phyloP scores from a whole-genome alignment of 441 rosid genomes.

The Daphne laureola region DNA sequence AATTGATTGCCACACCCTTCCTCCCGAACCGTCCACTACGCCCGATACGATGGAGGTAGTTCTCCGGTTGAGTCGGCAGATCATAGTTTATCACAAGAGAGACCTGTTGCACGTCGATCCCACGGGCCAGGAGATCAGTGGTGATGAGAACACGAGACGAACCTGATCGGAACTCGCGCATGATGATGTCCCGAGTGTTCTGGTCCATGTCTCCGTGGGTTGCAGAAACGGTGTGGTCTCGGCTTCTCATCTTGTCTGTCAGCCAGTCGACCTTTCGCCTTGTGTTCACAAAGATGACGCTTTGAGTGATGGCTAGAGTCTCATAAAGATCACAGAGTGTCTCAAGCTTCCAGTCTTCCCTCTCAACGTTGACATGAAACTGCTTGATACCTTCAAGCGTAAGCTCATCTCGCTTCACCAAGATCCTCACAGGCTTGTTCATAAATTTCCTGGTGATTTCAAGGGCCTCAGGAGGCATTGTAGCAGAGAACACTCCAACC shows the following conservation, averaged over 20 bases:
- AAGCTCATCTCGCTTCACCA: conserved; percentile 57
- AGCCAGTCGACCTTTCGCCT: conserved; percentile 62
- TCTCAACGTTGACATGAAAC: conserved; percentile 37
- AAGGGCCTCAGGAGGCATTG: conserved; percentile 64
- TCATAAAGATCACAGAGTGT: conserved; percentile 43
- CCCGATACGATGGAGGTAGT: conserved; percentile 55
- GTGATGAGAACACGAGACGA: conserved; percentile 56
- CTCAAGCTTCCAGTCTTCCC: conserved; percentile 46
- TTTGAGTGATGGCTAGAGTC: conserved; percentile 56
- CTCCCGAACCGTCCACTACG: conserved; percentile 59
- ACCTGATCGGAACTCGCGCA: conserved; percentile 54
- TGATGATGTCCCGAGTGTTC: conserved; percentile 50
- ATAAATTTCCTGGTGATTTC: conserved; percentile 56
- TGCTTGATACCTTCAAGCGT: conserved; percentile 67
- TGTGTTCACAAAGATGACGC: conserved; percentile 57
- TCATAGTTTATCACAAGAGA: conserved; percentile 58
- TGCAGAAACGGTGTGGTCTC: conserved; percentile 58
- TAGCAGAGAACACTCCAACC: conserved; percentile 57
- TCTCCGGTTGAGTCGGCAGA: conserved; percentile 54
- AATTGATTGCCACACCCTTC: conserved; percentile 54
- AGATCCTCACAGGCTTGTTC: conserved; percentile 53
- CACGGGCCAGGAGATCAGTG: conserved; percentile 50
- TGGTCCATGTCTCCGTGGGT: conserved; percentile 60
- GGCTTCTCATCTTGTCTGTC: conserved; percentile 45
- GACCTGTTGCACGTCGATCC: conserved; percentile 58